phyloP scores from a whole-genome alignment of 371 early-diverging fungal genomes.

The Lichtheimia corymbifera region DNA sequence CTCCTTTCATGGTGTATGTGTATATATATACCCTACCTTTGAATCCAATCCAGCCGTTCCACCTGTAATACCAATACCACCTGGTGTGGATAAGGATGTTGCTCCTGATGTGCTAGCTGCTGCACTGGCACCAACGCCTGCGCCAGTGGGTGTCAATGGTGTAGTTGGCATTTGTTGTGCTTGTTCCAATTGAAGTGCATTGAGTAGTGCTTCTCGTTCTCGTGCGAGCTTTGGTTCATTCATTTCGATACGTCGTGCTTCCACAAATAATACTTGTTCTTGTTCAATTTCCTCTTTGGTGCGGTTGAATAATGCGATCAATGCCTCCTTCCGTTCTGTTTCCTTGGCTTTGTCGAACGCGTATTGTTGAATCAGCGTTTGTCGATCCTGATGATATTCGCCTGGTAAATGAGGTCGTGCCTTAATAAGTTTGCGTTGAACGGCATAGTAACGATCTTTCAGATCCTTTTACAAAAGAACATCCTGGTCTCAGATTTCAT shows the following conservation, averaged over 20 bases:
- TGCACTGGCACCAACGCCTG: conserved; percentile 5
- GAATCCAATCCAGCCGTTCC: conserved; percentile 20
- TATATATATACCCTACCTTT: conserved; percentile 29
- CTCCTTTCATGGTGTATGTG: background rate
- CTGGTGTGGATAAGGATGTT: conserved; percentile 28
- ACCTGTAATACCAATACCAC: conserved; percentile 43
- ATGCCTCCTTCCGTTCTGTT: conserved; percentile 76
- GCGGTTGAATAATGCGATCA: conserved; percentile 69
- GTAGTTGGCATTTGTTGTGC: conserved; percentile 44
- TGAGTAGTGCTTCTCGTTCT: conserved; percentile 76
- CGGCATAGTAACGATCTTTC: conserved; percentile 78
- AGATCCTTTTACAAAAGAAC: conserved; percentile 59
- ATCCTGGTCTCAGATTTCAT: background rate
- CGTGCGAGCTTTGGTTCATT: conserved; percentile 70
- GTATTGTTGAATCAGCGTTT: conserved; percentile 41
- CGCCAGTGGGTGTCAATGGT: conserved; percentile 40
- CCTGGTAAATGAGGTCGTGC: conserved; percentile 38
- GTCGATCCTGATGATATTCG: conserved; percentile 33
- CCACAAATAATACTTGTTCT: conserved; percentile 76
- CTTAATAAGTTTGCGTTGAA: conserved; percentile 58
- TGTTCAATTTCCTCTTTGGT: conserved; percentile 83
- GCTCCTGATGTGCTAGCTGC: conserved; percentile 1
- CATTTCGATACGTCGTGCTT: conserved; percentile 77
- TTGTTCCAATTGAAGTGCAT: conserved; percentile 59
- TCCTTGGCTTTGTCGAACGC: conserved; percentile 67